phyloP scores from a whole-genome alignment of 495 filamentous ascomycete species.

The Tetracladium marchalianum region DNA sequence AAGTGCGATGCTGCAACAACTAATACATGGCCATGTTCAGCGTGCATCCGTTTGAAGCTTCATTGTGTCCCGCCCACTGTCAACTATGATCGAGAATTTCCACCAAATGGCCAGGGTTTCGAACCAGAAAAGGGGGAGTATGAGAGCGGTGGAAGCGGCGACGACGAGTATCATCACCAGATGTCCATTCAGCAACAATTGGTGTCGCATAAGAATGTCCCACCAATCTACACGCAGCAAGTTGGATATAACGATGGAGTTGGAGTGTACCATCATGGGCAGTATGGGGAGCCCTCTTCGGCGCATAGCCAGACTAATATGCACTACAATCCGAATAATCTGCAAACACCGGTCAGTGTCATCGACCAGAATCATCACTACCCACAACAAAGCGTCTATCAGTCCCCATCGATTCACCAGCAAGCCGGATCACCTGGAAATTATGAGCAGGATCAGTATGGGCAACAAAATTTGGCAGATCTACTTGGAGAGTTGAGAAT shows the following conservation, averaged over 20 bases:
- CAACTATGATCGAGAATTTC: constrained; percentile 69
- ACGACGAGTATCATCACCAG: constrained; percentile 48
- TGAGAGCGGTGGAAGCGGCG: constrained; percentile 34
- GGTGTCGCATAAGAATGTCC: constrained; percentile 19
- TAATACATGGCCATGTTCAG: constrained; percentile 96
- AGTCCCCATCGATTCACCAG: constrained; percentile 43
- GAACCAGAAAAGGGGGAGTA: constrained; percentile 35
- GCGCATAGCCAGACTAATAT: constrained; percentile 30
- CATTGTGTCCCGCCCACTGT: constrained; percentile 89
- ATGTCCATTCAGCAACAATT: constrained; percentile 30
- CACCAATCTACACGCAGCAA: constrained; percentile 20
- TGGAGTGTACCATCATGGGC: constrained; percentile 32
- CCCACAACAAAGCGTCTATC: constrained; percentile 32
- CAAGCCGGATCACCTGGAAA: constrained; percentile 36
- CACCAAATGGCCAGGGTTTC: constrained; percentile 35
- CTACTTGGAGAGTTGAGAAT: constrained; percentile 80
- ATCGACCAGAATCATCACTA: constrained; percentile 39
- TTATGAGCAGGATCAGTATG: constrained; percentile 55
- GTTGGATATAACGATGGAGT: constrained; percentile 15
- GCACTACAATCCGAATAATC: constrained; percentile 31
- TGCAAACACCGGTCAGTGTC: constrained; percentile 33
- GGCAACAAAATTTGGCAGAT: constrained; percentile 63
- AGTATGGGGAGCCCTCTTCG: constrained; percentile 33
- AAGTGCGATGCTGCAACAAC: constrained; percentile 98
- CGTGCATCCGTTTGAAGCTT: constrained; percentile 84